Evolutionary conservation across 495 filamentous ascomycete species (phyloP), one percentile per base, ranked within the genome.

Genomic region (Achaetomiella virescens): DNA sequence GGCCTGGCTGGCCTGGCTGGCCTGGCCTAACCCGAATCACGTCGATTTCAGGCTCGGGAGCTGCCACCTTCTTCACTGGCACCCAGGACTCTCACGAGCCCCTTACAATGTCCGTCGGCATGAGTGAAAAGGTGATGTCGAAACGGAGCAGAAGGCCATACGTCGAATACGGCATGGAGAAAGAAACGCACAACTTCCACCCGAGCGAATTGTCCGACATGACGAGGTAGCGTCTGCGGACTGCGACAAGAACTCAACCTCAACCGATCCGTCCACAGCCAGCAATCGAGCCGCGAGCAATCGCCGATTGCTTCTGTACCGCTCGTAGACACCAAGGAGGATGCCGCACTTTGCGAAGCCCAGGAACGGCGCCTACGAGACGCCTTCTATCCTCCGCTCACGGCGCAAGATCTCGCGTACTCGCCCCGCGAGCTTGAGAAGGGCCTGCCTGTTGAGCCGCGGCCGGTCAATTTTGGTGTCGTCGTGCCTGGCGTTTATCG

Each of bases 401-500:
- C 29, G 35, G 31, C n/a, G 0, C 33, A 45, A 20, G 25, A 35
- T 1, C 12, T 40, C 24, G 20, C 20, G 15, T 48, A 46, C 29
- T 45, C 52, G 11, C 25, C 8, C 20, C 22, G 21, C 12, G 53
- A 41, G 12, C 22, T 45, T 1, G 49, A 62, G 15, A 38, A 55
- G 48, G 24, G 18, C 36, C 45, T 69, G 3, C 52, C 58, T 6
- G 10, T 44, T 2, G 55, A 47, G 22, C 70, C 72, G 14, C 72
- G 77, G 5, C 85, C 86, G 6, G 59, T 67, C 47, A 91, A 92
- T 59, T 91, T 88, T 60, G 85, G 80, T 24, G 66, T 78, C 38
- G 83, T 89, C 10, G 71, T 80, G 7, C 75, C 78, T 4, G 84
- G 84, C 10, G 75, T 95, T 6, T 95, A 87, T 63, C 82, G 90